Percentiles rank a stretch among this genome's conserved stretches.
phyloP scores from a whole-genome alignment of 2,329 filamentous ascomycete genomes.

The Paecilomyces formosus region DNA sequence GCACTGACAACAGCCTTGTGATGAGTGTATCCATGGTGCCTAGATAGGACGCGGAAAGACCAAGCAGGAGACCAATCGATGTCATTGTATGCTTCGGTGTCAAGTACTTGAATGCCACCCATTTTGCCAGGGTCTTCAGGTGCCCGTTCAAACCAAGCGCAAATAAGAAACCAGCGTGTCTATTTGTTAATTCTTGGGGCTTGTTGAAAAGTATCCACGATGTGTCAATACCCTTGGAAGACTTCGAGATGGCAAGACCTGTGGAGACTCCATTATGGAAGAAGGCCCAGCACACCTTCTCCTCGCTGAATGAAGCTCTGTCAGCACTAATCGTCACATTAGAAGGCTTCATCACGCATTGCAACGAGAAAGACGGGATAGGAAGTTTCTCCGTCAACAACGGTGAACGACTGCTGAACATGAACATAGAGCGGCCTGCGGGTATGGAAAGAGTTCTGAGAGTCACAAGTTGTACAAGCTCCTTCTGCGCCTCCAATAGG shows the following conservation, averaged over 20 bases:
- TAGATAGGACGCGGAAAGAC: constrained; percentile 85
- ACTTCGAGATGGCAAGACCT: constrained; percentile 79
- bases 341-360: constrained; percentile 83
- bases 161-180: constrained; percentile 90
- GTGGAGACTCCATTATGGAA: constrained; percentile 96
- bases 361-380: constrained; percentile 83
- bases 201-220: constrained; percentile 99
- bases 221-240: constrained; percentile 89
- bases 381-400: constrained; percentile 87
- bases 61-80: constrained; percentile 87
- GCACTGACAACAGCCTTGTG: constrained; percentile 85
- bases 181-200: constrained; percentile 81
- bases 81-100: constrained; percentile 99
- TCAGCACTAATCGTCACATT: constrained; percentile 93
- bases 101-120: constrained; percentile 98
- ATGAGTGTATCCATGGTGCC: constrained; percentile 97
- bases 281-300: constrained; percentile 97
- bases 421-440: constrained; percentile 76
- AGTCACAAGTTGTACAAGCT: constrained; percentile 77
- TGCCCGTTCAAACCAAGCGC: constrained; percentile 91
- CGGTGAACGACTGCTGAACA: constrained; percentile 80
- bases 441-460: constrained; percentile 83
- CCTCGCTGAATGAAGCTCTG: constrained; percentile 77
- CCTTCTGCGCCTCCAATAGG: constrained; percentile 85
- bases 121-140: constrained; percentile 88